Conservation (phyloP, 345 rosid species). For the Brassica juncea region DNA sequence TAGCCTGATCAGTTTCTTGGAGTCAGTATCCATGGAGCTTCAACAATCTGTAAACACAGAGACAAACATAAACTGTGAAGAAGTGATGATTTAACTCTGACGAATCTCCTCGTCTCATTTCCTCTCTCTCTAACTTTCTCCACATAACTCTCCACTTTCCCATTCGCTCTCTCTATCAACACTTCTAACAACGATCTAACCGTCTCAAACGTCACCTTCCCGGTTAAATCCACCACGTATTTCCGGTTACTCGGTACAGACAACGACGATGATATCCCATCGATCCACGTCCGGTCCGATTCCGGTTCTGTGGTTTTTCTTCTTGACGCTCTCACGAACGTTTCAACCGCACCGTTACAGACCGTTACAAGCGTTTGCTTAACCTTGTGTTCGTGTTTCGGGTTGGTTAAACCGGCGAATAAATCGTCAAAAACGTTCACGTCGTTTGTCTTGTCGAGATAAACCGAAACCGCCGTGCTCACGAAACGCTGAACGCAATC, state of each 20-base stretch:
- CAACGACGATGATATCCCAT: slow-evolving; percentile 58
- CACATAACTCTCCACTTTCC: slow-evolving; percentile 48
- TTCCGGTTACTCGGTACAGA: slow-evolving; percentile 67
- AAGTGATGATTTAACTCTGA: slow-evolving; percentile 53
- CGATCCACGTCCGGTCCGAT: slow-evolving; percentile 49
- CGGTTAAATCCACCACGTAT: slow-evolving; percentile 69
- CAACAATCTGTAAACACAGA: slow-evolving; percentile 61
- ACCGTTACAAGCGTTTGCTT: slow-evolving; percentile 54
- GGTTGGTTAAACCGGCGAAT: slow-evolving; percentile 72
- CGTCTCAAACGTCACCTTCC: slow-evolving; percentile 64
- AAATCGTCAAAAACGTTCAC: slow-evolving; percentile 64
- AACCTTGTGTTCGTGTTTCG: slow-evolving; percentile 58
- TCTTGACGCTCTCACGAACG: slow-evolving; percentile 62
- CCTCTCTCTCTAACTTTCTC: slow-evolving; percentile 49
- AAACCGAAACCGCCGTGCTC: slow-evolving; percentile 71
- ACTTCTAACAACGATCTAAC: slow-evolving; percentile 68
- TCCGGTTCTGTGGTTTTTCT: slow-evolving; percentile 18
- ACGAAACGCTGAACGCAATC: slow-evolving; percentile 78
- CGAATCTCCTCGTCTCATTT: slow-evolving; percentile 49
- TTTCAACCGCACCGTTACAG: slow-evolving; percentile 61
- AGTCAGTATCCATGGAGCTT: slow-evolving; percentile 58
- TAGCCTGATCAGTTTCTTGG: slow-evolving; percentile 44
- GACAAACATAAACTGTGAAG: slow-evolving; percentile 56
- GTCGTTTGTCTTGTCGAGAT: slow-evolving; percentile 72
- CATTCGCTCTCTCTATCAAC: slow-evolving; percentile 50